Conservation (phyloP, 768 basidiomycete species). For the Boletus edulis region DNA sequence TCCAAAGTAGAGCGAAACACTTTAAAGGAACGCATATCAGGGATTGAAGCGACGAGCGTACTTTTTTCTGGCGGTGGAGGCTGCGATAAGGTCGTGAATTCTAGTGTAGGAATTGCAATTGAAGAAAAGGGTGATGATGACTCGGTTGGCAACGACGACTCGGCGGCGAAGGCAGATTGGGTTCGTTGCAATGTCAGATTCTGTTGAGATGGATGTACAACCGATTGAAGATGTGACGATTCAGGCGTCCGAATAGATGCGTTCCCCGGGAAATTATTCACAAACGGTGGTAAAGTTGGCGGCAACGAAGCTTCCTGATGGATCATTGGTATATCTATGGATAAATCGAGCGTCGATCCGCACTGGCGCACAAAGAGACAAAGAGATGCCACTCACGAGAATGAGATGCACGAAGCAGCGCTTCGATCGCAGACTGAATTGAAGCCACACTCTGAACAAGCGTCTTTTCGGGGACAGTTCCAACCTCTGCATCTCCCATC, state of each 20-base stretch:
- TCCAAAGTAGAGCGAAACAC: not conserved
- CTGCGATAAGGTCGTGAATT: not conserved
- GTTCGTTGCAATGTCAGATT: not conserved
- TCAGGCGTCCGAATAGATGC: not conserved
- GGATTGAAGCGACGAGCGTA: not conserved
- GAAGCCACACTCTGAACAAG: conserved; percentile 13
- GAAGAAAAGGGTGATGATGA: not conserved
- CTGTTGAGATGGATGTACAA: not conserved
- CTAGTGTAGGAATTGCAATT: not conserved
- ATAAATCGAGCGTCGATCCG: not conserved
- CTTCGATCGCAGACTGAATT: conserved; percentile 21
- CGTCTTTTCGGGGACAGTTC: not conserved
- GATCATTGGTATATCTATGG: not conserved
- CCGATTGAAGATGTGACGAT: not conserved
- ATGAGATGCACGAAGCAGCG: conserved; percentile 9
- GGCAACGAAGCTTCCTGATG: not conserved
- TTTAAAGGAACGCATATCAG: not conserved
- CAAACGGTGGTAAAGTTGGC: not conserved
- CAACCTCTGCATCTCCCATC: not conserved
- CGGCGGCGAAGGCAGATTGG: not conserved
- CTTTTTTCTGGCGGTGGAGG: conserved; percentile 1
- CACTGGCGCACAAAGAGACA: not conserved
- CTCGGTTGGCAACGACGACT: not conserved
- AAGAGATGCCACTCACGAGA: conserved; percentile 9
- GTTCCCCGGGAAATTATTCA: not conserved